Percentiles rank a stretch among this genome's conserved stretches.
These are phyloP conservation scores for Paradendryphiella salina DNA, from an alignment of 2,329 filamentous ascomycete species.

Conservation along the genomic window DNA sequence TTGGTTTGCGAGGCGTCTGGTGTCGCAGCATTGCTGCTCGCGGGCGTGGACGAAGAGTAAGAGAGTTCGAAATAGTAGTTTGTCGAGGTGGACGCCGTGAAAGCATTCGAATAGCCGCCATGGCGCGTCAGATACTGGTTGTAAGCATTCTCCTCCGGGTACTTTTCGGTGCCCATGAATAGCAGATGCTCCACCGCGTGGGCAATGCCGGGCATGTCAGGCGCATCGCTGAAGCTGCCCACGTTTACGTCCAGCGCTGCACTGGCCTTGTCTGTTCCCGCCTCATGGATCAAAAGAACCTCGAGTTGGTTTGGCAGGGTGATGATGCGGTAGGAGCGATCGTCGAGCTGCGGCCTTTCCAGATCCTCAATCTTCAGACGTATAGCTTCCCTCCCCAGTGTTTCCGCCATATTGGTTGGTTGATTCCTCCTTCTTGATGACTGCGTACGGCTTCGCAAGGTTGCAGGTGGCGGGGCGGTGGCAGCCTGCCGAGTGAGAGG, in stretches of 20 bases:
- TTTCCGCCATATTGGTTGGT: slow-evolving; percentile 34
- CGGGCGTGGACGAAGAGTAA: slow-evolving; percentile 65
- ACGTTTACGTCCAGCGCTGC: slow-evolving; percentile 95
- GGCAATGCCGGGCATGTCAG: slow-evolving; percentile 90
- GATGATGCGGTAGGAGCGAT: slow-evolving; percentile 85
- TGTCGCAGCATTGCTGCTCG: slow-evolving; percentile 55
- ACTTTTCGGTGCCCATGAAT: slow-evolving; percentile 99
- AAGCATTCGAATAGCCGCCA: slow-evolving; percentile 92
- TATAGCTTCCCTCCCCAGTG: slow-evolving; percentile 30
- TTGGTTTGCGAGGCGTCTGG: slow-evolving; percentile 43
- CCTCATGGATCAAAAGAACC: slow-evolving; percentile 88
- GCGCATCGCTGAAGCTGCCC: slow-evolving; percentile 89
- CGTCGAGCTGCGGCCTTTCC: slow-evolving; percentile 82
- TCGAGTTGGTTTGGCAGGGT: slow-evolving; percentile 84
- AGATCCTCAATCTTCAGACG: slow-evolving; percentile 61
- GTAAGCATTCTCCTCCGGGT: slow-evolving; percentile 78
- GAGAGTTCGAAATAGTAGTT: slow-evolving; percentile 98
- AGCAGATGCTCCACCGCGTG: slow-evolving; percentile 95
- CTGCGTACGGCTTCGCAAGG: slow-evolving; percentile 15
- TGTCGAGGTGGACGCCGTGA: slow-evolving; percentile 88
- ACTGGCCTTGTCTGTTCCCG: slow-evolving; percentile 94
- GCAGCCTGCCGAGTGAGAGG: slow-evolving; percentile 14
- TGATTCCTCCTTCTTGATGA: slow-evolving; percentile 12
- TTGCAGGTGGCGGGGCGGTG: slow-evolving; percentile 12
- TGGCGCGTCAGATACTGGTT: slow-evolving; percentile 88